Conservation (phyloP, 129 eudicot species). For the Flaveria robusta region DNA sequence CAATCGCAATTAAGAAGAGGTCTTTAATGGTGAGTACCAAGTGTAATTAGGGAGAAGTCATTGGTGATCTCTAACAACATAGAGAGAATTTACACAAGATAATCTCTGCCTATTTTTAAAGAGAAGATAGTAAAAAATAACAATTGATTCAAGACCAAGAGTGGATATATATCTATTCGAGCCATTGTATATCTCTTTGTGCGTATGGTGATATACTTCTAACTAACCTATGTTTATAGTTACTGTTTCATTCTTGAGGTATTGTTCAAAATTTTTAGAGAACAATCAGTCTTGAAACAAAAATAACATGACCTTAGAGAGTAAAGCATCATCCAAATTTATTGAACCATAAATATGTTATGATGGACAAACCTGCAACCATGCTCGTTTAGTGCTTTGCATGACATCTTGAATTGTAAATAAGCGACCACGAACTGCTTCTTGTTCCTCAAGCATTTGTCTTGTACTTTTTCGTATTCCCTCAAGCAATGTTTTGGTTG, state of each 20-base stretch:
- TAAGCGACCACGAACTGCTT: constrained; percentile 97
- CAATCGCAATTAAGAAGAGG: too few relatives aligned
- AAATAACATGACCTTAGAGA: neutral
- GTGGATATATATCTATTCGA: neutral
- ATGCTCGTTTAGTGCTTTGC: constrained; percentile 94
- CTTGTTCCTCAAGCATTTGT: constrained; percentile 96
- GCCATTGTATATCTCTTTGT: neutral
- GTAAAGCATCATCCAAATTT: neutral
- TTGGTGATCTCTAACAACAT: neutral
- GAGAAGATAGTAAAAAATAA: neutral
- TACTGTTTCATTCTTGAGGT: neutral
- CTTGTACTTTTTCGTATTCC: constrained; percentile 79
- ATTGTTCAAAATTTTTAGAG: neutral
- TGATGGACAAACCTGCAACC: constrained; percentile 80
- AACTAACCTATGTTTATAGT: neutral
- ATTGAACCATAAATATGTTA: constrained; percentile 13
- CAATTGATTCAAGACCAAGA: neutral
- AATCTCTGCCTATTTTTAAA: neutral
- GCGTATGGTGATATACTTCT: neutral
- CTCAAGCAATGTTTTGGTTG: constrained; percentile 64
- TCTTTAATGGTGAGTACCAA: neutral
- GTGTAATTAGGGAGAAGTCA: neutral
- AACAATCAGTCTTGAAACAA: neutral
- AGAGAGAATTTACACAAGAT: neutral
- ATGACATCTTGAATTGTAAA: constrained; percentile 97